Percentiles rank a stretch among this genome's conserved stretches.
phyloP scores from a whole-genome alignment of 2,329 filamentous ascomycete genomes.

The Scolecobasidium constrictum region DNA sequence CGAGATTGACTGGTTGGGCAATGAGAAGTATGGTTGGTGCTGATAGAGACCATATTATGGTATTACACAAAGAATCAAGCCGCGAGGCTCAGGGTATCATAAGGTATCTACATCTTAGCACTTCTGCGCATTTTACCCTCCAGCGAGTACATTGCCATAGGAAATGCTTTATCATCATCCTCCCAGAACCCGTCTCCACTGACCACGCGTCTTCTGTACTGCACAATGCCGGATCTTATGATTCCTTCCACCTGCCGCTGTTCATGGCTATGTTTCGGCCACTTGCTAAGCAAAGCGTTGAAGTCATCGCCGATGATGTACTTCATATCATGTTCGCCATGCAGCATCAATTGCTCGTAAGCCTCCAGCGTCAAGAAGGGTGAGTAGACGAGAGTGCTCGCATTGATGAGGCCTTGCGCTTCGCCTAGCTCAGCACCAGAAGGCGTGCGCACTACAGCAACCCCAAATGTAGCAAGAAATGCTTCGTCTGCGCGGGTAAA shows the following conservation, averaged over 20 bases:
- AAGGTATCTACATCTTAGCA: not conserved
- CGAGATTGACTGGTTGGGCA: conserved; percentile 59
- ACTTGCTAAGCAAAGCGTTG: conserved; percentile 17
- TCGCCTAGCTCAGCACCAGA: conserved; percentile 18
- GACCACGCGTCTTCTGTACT: conserved; percentile 14
- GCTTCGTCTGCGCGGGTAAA: conserved; percentile 20
- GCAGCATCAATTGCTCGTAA: conserved; percentile 13
- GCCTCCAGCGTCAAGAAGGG: not conserved
- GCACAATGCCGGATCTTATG: not conserved
- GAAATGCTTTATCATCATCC: conserved; percentile 17
- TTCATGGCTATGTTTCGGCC: conserved; percentile 19
- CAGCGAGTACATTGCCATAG: conserved; percentile 18
- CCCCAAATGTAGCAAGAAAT: conserved; percentile 15
- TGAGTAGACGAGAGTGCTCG: conserved; percentile 17
- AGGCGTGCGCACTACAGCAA: conserved; percentile 17
- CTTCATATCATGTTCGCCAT: conserved; percentile 13
- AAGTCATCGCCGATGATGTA: conserved; percentile 20
- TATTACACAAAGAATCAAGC: too few species aligned
- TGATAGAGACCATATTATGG: conserved; percentile 24
- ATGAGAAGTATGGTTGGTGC: conserved; percentile 73
- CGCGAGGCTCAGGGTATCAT: too few species aligned
- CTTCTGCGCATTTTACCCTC: not conserved
- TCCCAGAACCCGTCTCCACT: conserved; percentile 18
- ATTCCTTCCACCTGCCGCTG: conserved; percentile 14
- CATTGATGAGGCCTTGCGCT: conserved; percentile 15